Conservation (phyloP, 768 basidiomycete species). For the Tricholoma sp. region DNA sequence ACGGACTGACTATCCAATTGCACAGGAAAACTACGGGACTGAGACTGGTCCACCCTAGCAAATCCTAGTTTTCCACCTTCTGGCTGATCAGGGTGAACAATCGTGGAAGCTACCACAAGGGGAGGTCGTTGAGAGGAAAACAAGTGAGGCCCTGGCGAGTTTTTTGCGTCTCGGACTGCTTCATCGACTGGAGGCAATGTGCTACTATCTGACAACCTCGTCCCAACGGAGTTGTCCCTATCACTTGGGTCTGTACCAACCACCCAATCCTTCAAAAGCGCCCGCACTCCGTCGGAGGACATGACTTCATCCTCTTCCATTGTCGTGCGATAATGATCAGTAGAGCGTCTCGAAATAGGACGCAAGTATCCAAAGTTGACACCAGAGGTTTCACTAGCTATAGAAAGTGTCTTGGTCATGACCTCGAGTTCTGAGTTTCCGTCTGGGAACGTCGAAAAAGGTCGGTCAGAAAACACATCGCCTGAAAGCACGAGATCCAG, state of each 20-base stretch:
- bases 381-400: constrained; percentile 51
- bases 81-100: constrained; percentile 15
- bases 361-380: constrained; percentile 59
- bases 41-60: constrained; percentile 12
- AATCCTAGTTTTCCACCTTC: constrained; percentile 5
- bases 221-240: constrained; percentile 47
- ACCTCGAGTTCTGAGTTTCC: constrained; percentile 38
- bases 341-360: constrained; percentile 32
- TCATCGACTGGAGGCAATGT: neutral
- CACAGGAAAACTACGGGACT: constrained; percentile 6
- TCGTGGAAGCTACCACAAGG: constrained; percentile 28
- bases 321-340: constrained; percentile 18
- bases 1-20: constrained; percentile 2
- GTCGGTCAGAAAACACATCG: constrained; percentile 47
- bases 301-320: constrained; percentile 18
- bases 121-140: constrained; percentile 30
- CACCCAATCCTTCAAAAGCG: constrained; percentile 68
- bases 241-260: constrained; percentile 48
- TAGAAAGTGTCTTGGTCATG: constrained; percentile 56
- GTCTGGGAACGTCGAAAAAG: constrained; percentile 27
- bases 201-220: constrained; percentile 6
- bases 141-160: neutral
- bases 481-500: constrained; percentile 58
- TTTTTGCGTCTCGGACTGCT: neutral
- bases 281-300: constrained; percentile 50